These are phyloP conservation scores for Coelastrella sp. DNA, from an alignment of 139 green algal genomes.

Conservation along the genomic window DNA sequence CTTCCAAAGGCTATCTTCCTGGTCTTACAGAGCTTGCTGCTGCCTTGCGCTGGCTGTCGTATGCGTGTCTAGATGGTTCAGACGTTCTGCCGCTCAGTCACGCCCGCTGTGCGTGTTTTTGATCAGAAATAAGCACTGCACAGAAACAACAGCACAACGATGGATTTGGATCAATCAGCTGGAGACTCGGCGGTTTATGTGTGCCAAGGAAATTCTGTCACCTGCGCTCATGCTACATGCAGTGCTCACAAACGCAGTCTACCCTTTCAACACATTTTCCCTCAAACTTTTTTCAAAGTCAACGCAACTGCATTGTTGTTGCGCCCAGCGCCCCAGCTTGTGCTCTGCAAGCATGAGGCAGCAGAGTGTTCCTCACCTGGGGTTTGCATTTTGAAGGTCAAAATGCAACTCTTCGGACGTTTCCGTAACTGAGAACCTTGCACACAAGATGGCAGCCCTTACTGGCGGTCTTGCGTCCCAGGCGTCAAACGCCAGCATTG, in stretches of 20 bases:
- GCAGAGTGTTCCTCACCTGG: not conserved
- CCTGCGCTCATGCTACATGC: not conserved
- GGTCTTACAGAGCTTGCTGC: no score
- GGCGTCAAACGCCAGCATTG: not conserved
- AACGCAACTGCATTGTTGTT: slow-evolving; percentile 30
- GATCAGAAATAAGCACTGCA: not conserved
- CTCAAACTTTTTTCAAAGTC: not conserved
- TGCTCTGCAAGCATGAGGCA: slow-evolving; percentile 1
- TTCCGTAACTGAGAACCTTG: not conserved
- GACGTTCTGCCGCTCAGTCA: no score
- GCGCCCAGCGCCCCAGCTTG: not conserved
- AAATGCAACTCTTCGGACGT: not conserved
- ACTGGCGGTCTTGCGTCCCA: slow-evolving; percentile 9
- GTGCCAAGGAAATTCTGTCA: not conserved
- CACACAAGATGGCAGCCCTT: slow-evolving; percentile 7
- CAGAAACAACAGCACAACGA: not conserved
- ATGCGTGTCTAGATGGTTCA: no score
- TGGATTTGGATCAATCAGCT: not conserved
- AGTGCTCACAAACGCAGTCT: not conserved
- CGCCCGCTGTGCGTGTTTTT: not conserved
- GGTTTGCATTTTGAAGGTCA: not conserved
- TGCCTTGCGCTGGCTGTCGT: no score
- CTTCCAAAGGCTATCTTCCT: not conserved
- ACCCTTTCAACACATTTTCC: not conserved
- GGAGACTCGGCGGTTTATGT: not conserved